Evolutionary conservation across 2,329 filamentous ascomycete species (phyloP), one percentile per base, ranked within the genome.

Genomic region (Ceratocystis cacaofunesta): DNA sequence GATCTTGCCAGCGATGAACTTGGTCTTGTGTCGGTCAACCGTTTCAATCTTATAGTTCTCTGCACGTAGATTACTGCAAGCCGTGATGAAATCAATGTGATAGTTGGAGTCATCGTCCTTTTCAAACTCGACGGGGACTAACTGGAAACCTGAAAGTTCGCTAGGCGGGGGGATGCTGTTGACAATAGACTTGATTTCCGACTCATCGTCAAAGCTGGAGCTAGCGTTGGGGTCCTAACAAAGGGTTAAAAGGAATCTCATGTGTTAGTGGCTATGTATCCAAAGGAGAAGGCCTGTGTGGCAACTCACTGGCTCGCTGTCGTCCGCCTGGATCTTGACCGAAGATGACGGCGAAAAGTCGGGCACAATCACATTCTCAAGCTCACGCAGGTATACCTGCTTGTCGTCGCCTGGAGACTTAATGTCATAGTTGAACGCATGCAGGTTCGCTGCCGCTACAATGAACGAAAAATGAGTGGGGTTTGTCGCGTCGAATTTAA

Each of bases 1-100:
- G 71, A 99, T 99, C 83, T 99, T 99, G 75, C 94, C 94, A 41
- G 94, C 95, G 74, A 99, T 99, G 76, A 99, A 97, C 80, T 99
- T 99, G 68, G 92, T 99, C 85, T 94, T 95, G 82, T 96, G 94
- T 68, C 90, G 84, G 73, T 99, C 92, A 0, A 94, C 92, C 69
- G 86, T 83, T 72, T 90, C 85, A 70, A 99, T 99, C 76, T 94
- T 95, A 83, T 99, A 99, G 79, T 99, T 99, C 76, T 95, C 88
- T 0, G 94, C 94, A 68, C 95, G 89, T 68, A 99, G 80, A 75
- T 99, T 99, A 79, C 92, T 96, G 69, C 92, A 92, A 1, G 92
- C 91, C 6, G 94, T 95, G 77, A 99, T 97, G 79, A 99, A 99
- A 76, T 97, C 94, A 72, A 99, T 99, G 79, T 99, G 94, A 76